phyloP scores from a whole-genome alignment of 2,329 filamentous ascomycete species.

The Xylariomycetidae sp. region DNA sequence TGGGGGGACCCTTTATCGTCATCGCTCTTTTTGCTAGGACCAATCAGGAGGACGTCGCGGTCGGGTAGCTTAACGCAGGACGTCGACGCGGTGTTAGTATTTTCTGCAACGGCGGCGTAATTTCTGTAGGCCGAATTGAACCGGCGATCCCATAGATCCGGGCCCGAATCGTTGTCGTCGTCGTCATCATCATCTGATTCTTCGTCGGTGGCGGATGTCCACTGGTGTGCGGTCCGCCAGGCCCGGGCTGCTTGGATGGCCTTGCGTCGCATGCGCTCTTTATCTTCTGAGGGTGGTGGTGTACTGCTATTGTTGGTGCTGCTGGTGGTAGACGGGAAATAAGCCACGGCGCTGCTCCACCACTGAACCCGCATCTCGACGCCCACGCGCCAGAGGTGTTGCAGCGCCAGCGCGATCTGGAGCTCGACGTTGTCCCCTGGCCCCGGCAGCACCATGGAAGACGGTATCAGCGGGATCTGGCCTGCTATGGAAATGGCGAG shows the following conservation, averaged over 20 bases:
- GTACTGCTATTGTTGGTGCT: not conserved
- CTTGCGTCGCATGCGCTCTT: conserved; percentile 20
- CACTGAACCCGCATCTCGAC: conserved; percentile 64
- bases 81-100: conserved; percentile 21
- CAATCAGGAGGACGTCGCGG: conserved; percentile 41
- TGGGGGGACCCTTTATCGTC: conserved; percentile 17
- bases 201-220: conserved; percentile 17
- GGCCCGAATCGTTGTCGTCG: conserved; percentile 41
- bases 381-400: conserved; percentile 86
- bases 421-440: conserved; percentile 39
- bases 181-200: conserved; percentile 40
- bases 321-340: conserved; percentile 47
- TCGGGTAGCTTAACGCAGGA: too few relatives aligned
- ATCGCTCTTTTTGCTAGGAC: conserved; percentile 32
- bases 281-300: conserved; percentile 15
- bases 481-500: conserved; percentile 67
- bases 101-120: conserved; percentile 24
- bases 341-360: conserved; percentile 74
- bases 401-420: conserved; percentile 69
- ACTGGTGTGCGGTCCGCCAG: conserved; percentile 44
- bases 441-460: conserved; percentile 63
- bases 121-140: conserved; percentile 50
- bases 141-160: conserved; percentile 66
- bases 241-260: conserved; percentile 39
- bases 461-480: conserved; percentile 83